Conservation (phyloP, 495 filamentous ascomycete species). For the Penicillium dipodomyicola region DNA sequence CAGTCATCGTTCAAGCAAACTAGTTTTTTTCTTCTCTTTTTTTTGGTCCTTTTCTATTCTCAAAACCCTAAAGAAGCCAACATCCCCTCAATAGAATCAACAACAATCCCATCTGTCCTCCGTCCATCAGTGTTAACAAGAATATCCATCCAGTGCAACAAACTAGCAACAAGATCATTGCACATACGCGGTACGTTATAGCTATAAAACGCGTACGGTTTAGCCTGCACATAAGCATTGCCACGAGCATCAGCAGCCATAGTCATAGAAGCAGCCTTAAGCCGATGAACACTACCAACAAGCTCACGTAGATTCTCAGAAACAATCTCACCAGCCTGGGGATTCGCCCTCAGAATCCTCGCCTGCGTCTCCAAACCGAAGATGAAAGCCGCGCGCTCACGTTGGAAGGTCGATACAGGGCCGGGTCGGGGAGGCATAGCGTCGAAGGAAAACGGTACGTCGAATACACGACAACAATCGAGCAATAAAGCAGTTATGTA, state of each 20-base stretch:
- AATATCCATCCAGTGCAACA: constrained; percentile 11
- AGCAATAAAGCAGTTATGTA: not conserved
- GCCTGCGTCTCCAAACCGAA: not conserved
- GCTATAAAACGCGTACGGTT: constrained; percentile 4
- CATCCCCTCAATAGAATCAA: not conserved
- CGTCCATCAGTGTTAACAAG: constrained; percentile 5
- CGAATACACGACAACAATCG: not conserved
- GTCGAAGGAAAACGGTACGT: not conserved
- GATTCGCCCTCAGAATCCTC: not conserved
- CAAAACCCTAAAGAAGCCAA: not conserved
- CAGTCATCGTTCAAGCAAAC: not conserved
- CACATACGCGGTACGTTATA: not conserved
- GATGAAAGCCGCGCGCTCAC: not conserved
- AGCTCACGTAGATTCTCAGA: not conserved
- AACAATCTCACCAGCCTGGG: not conserved
- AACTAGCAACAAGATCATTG: not conserved
- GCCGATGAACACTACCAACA: not conserved
- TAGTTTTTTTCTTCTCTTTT: too few relatives aligned
- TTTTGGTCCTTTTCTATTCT: not conserved
- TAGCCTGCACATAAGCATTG: not conserved
- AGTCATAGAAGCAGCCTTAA: not conserved
- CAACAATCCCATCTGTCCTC: constrained; percentile 7
- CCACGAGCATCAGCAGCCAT: not conserved
- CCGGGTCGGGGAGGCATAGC: not conserved
- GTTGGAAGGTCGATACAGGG: not conserved